Percentiles rank a stretch among this genome's conserved stretches.
Evolutionary conservation across 768 basidiomycete genomes (phyloP).

Genomic region (Chalciporus pseudorubinellus): DNA sequence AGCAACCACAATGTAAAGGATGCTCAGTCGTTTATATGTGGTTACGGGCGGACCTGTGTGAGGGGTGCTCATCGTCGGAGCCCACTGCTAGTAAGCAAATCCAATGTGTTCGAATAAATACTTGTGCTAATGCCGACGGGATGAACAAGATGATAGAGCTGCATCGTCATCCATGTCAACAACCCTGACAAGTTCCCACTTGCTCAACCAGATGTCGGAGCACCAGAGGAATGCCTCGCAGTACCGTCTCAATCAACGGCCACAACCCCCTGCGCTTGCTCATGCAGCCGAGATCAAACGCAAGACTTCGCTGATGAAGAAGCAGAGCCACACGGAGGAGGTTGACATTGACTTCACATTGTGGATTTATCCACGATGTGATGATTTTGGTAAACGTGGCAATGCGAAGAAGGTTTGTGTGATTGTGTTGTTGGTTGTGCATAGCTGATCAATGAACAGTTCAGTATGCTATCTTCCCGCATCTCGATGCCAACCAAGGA

Average conservation of each 20-base stretch:
- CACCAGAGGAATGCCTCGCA: not conserved
- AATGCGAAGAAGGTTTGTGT: too few relatives aligned
- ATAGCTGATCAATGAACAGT: too few relatives aligned
- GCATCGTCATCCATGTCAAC: not conserved
- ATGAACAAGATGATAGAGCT: not conserved
- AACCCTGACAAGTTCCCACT: not conserved
- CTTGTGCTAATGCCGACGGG: not conserved
- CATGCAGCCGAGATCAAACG: not conserved
- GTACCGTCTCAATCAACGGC: slow-evolving; percentile 1
- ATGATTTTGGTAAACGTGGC: too few relatives aligned
- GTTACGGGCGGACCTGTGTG: not conserved
- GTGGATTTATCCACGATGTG: not conserved
- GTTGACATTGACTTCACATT: slow-evolving; percentile 1
- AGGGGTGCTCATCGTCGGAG: not conserved
- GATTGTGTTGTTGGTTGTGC: too few relatives aligned
- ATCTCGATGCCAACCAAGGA: too few relatives aligned
- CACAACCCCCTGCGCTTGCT: not conserved
- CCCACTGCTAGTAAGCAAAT: not conserved
- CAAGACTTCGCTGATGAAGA: not conserved
- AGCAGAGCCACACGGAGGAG: not conserved
- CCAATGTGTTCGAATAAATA: too few relatives aligned
- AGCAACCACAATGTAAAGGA: not conserved
- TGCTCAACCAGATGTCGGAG: not conserved
- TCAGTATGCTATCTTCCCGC: too few relatives aligned
- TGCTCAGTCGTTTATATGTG: not conserved